Evolutionary conservation across 1,284 basidiomycete species (phyloP).

Genomic region (Cryptococcus sp.): DNA sequence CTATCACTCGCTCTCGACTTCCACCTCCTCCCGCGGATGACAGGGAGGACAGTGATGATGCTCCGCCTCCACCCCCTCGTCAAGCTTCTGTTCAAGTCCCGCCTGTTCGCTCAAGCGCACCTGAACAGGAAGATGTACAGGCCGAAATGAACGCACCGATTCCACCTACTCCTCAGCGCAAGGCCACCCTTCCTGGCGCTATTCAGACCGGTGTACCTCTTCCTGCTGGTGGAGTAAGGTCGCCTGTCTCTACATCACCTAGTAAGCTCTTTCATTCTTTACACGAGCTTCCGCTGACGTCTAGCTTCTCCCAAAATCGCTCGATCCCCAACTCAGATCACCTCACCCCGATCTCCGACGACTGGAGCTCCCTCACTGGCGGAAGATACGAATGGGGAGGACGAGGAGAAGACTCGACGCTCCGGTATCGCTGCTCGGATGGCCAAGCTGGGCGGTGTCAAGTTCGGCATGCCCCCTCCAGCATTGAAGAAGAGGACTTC

Average conservation of each 20-base stretch:
- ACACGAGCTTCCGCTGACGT: background rate
- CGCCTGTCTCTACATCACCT: slow-evolving; percentile 6
- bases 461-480: slow-evolving; percentile 58
- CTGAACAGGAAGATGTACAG: background rate
- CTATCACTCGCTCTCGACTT: slow-evolving; percentile 45
- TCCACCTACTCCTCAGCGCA: slow-evolving; percentile 19
- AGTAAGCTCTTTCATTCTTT: slow-evolving; percentile 7
- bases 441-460: slow-evolving; percentile 79
- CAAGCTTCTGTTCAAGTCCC: background rate
- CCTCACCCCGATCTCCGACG: background rate
- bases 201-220: slow-evolving; percentile 10
- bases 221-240: background rate
- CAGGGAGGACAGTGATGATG: slow-evolving; percentile 5
- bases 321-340: slow-evolving; percentile 3
- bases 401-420: slow-evolving; percentile 65
- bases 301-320: slow-evolving; percentile 4
- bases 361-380: background rate
- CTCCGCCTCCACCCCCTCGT: background rate
- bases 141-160: slow-evolving; percentile 14
- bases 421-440: slow-evolving; percentile 79
- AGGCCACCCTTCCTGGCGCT: slow-evolving; percentile 16
- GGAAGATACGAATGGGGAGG: slow-evolving; percentile 8
- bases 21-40: slow-evolving; percentile 17
- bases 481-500: slow-evolving; percentile 16
- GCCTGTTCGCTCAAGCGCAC: background rate